Evolutionary conservation across 2,329 filamentous ascomycete species (phyloP).

Genomic region (Neofusicoccum sp.): DNA sequence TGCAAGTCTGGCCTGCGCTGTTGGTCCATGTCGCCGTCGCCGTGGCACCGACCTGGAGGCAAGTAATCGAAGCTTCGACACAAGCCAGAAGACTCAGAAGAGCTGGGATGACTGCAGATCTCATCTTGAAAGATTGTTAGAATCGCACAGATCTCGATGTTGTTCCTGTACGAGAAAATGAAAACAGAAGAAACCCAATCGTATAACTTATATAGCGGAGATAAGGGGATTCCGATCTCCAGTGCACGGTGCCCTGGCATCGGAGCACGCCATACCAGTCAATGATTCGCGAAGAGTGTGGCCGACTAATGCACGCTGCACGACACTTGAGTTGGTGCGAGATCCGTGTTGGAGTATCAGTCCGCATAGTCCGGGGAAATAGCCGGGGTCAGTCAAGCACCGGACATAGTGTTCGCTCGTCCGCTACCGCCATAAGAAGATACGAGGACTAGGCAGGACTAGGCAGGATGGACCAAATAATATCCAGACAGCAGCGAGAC

Average conservation of each 20-base stretch:
- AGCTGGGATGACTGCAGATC: not conserved
- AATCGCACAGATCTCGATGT: not conserved
- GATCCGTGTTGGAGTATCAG: not conserved
- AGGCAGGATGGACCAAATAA: no score
- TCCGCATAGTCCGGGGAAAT: no score
- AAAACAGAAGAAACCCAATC: not conserved
- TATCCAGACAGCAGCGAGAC: no score
- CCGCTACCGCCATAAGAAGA: no score
- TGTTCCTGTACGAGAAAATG: not conserved
- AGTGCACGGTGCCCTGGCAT: slow-evolving; percentile 2
- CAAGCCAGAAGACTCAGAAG: slow-evolving; percentile 7
- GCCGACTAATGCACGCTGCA: not conserved
- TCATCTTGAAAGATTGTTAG: not conserved
- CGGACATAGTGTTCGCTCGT: no score
- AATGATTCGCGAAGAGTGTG: not conserved
- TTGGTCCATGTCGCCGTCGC: slow-evolving; percentile 54
- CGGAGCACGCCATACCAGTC: slow-evolving; percentile 6
- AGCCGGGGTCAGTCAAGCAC: no score
- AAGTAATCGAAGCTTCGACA: slow-evolving; percentile 37
- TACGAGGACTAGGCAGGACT: no score
- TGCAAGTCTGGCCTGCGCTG: slow-evolving; percentile 45
- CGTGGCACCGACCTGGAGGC: slow-evolving; percentile 43
- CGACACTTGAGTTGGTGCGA: not conserved
- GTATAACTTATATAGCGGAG: not conserved
- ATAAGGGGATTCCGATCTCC: not conserved